Conservation (phyloP, 2,329 filamentous ascomycete genomes). For the Simplicillium sp. region DNA sequence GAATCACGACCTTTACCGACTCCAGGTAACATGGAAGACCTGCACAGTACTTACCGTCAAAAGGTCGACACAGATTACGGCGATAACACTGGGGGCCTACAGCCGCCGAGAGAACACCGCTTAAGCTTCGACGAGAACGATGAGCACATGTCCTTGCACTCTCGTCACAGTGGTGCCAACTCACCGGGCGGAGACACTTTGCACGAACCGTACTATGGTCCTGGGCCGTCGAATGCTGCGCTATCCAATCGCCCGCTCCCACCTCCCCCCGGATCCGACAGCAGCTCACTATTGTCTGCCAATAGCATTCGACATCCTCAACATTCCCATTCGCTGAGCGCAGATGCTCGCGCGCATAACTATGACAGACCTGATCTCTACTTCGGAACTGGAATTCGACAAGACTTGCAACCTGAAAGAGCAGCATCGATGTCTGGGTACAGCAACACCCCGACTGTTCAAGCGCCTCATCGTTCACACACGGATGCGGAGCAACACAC, state of each 20-base stretch:
- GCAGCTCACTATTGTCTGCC: conserved; percentile 39
- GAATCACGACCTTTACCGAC: conserved; percentile 36
- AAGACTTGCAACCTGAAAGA: conserved; percentile 46
- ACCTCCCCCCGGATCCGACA: conserved; percentile 52
- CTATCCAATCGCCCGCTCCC: conserved; percentile 54
- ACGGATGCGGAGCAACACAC: conserved; percentile 79
- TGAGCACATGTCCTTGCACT: conserved; percentile 54
- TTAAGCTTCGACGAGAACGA: conserved; percentile 92
- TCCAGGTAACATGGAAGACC: conserved; percentile 23
- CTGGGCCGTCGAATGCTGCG: conserved; percentile 59
- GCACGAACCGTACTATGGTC: conserved; percentile 90
- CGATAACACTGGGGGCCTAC: conserved; percentile 73
- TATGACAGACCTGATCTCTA: conserved; percentile 41
- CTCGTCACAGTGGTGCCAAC: conserved; percentile 50
- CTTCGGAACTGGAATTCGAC: conserved; percentile 21
- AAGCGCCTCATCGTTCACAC: conserved; percentile 81
- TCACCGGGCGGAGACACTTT: conserved; percentile 64
- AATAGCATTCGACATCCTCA: conserved; percentile 28
- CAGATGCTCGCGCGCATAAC: conserved; percentile 30
- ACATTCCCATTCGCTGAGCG: conserved; percentile 38
- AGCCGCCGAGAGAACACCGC: conserved; percentile 62
- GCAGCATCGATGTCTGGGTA: conserved; percentile 79
- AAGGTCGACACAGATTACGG: conserved; percentile 75
- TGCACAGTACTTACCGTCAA: conserved; percentile 17
- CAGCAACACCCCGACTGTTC: conserved; percentile 67